Conservation (phyloP, 2,329 filamentous ascomycete species). For the Colletotrichum phormii region DNA sequence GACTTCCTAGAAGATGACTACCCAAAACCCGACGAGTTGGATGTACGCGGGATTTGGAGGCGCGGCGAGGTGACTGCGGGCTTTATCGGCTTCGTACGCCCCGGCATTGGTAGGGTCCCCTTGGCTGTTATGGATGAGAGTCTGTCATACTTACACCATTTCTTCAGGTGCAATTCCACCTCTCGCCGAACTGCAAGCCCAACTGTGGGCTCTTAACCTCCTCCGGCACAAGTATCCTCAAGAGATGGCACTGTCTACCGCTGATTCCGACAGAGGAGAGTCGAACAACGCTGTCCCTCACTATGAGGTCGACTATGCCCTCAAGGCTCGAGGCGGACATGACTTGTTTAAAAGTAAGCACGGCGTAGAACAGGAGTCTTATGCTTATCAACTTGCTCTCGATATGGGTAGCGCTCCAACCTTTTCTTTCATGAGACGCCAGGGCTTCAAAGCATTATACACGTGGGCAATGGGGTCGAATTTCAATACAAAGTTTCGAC, state of each 20-base stretch:
- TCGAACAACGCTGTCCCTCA: conserved; percentile 42
- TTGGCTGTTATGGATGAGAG: too few species aligned
- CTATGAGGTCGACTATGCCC: conserved; percentile 55
- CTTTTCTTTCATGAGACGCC: conserved; percentile 47
- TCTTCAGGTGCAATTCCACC: conserved; percentile 57
- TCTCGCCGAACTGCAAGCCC: conserved; percentile 60
- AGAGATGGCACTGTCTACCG: conserved; percentile 31
- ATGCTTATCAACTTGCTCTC: conserved; percentile 61
- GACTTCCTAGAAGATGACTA: conserved; percentile 52
- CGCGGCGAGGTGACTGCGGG: conserved; percentile 51
- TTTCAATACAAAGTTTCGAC: conserved; percentile 61
- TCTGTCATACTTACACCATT: conserved; percentile 1
- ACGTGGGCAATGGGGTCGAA: conserved; percentile 62
- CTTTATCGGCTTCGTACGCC: conserved; percentile 61
- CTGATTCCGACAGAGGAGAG: neutral
- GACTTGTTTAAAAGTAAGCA: conserved; percentile 49
- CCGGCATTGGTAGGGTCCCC: conserved; percentile 49
- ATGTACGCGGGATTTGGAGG: conserved; percentile 66
- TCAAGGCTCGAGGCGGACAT: conserved; percentile 49
- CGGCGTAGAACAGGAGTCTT: conserved; percentile 62
- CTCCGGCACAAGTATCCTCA: conserved; percentile 45
- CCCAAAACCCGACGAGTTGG: conserved; percentile 58
- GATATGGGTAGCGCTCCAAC: conserved; percentile 58
- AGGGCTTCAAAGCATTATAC: conserved; percentile 50
- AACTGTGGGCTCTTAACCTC: conserved; percentile 58